Conservation (phyloP, 192 early-diverging fungal species). For the Anaeromyces robustus region DNA sequence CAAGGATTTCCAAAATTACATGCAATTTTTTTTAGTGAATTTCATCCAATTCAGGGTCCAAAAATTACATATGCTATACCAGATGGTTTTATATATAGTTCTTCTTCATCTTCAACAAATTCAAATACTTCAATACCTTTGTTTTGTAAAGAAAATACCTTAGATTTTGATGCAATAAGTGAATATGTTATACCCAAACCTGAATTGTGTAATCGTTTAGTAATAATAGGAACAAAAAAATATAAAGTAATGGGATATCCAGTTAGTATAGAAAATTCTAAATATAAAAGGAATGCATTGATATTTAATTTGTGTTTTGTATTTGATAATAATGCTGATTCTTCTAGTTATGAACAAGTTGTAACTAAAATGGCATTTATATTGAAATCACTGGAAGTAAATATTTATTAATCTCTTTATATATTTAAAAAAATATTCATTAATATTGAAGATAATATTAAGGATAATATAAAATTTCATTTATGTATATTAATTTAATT, state of each 20-base stretch:
- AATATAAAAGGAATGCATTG: slow-evolving; percentile 64
- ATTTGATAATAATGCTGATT: slow-evolving; percentile 66
- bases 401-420: background rate
- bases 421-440: no score
- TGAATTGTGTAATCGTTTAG: slow-evolving; percentile 52
- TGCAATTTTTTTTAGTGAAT: slow-evolving; percentile 67
- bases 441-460: no score
- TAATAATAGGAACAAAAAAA: slow-evolving; percentile 48
- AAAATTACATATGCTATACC: slow-evolving; percentile 60
- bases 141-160: slow-evolving; percentile 8
- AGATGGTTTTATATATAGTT: slow-evolving; percentile 43
- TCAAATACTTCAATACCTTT: background rate
- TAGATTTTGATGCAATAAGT: slow-evolving; percentile 62
- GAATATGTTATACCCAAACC: slow-evolving; percentile 79
- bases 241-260: slow-evolving; percentile 65
- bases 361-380: slow-evolving; percentile 73
- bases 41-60: slow-evolving; percentile 60
- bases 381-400: slow-evolving; percentile 63
- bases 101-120: background rate
- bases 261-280: slow-evolving; percentile 46
- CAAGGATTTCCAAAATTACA: slow-evolving; percentile 52
- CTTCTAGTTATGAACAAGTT: slow-evolving; percentile 69
- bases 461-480: no score
- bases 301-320: slow-evolving; percentile 92
- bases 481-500: no score